Base-by-base conservation (phyloP, 805 yeast genomes). In the Candida michaelii region DNA sequence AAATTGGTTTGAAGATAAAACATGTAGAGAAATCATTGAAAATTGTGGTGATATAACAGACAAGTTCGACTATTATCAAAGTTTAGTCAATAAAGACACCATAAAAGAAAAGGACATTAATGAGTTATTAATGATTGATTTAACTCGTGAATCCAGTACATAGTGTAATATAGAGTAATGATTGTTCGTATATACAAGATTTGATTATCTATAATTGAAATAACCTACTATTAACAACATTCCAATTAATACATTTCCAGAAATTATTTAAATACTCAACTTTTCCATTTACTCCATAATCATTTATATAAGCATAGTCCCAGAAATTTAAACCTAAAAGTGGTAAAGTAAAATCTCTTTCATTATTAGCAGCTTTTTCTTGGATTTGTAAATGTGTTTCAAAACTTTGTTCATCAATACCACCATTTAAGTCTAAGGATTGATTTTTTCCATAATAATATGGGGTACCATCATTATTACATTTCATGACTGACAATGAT, bases 281-380 rank as follows among this genome's bases (percentile, higher is more conserved):
- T 66, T 83, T 85, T 17, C 93, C 95, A 39, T 63, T 69, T 40
- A 87, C 74, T 36, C 97, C 96, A 64, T 83, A 91, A 63, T 93
- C 98, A 19, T 77, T 68, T 34, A 89, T 55, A 62, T 83, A 93
- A n/a, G 96, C 88, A 50, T 82, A 79, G 61, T 91, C 95, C 96
- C 97, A 90, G 51, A 85, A 74, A 63, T 82, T 88, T 50, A 89
- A 73, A 39, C 82, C 85, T 51, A 93, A 73, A 35, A 93, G 65
- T 5, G 93, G 95, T 51, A 89, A 69, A 17, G 81, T 74, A 68
- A 76, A 79, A 59, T 84, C 90, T 51, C 69, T 73, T 30, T 71
- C 73, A 15, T 64, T 63, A 21, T 54, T 46, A 23, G 58, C 54
- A 19, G 74, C 74, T 17, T 71, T 59, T 40, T 73, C 63, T 43